phyloP scores from a whole-genome alignment of 441 rosid genomes.

The Erysimum cheiri region DNA sequence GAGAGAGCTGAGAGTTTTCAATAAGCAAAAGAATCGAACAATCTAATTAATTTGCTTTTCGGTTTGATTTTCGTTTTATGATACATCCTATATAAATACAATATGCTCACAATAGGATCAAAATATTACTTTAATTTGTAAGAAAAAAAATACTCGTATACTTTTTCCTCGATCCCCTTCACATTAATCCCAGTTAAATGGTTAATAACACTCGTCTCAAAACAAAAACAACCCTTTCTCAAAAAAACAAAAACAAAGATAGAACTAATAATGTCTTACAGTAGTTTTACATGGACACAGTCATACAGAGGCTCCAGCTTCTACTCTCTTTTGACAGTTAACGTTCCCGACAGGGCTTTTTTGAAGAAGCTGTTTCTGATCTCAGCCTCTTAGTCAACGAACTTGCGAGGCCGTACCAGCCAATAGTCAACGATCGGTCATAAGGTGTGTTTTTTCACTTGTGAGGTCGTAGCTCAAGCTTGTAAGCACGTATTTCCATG shows the following conservation, averaged over 20 bases:
- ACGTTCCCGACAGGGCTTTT: constrained; percentile 21
- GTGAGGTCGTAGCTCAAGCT: constrained; percentile 72
- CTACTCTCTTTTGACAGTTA: constrained; percentile 22
- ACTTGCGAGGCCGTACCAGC: constrained; percentile 33
- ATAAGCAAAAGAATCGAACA: too few species aligned
- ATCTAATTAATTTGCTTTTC: too few species aligned
- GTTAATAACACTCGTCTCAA: constrained; percentile 18
- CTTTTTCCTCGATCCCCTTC: too few species aligned
- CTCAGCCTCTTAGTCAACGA: constrained; percentile 29
- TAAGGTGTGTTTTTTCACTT: constrained; percentile 32
- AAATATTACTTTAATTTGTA: too few species aligned
- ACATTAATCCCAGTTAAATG: constrained; percentile 11
- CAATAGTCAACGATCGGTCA: constrained; percentile 19
- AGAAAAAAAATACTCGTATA: too few species aligned
- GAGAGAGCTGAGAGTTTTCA: too few species aligned
- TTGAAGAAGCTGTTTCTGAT: constrained; percentile 20
- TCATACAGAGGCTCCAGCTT: constrained; percentile 18
- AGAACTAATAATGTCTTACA: constrained; percentile 27
- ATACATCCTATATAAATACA: too few species aligned
- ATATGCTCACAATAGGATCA: too few species aligned
- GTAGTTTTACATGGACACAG: constrained; percentile 33
- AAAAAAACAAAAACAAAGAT: not conserved
- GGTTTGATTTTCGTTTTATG: too few species aligned
- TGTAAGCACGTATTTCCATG: constrained; percentile 97
- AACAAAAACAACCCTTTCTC: not conserved